phyloP scores from a whole-genome alignment of 352 stramenopile species.

The Pythium insidiosum region DNA sequence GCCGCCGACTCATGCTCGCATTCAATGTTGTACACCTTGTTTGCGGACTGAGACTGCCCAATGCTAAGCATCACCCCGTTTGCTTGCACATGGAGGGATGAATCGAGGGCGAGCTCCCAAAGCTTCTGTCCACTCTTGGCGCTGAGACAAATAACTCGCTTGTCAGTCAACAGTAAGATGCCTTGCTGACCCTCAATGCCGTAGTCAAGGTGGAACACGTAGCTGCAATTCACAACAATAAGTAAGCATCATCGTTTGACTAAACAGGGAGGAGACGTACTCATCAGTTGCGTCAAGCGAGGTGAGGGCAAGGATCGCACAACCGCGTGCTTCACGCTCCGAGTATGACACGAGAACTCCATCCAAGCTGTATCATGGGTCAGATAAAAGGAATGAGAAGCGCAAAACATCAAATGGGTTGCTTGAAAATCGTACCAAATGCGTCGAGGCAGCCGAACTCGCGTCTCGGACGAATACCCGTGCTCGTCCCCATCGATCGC shows the following conservation, averaged over 20 bases:
- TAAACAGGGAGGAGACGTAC: conserved; percentile 27
- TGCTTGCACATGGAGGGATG: conserved; percentile 51
- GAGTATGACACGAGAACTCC: conserved; percentile 78
- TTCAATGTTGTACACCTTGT: conserved; percentile 62
- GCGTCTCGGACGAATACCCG: conserved; percentile 35
- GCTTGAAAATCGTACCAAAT: conserved; percentile 82
- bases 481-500: conserved; percentile 58
- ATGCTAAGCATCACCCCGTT: conserved; percentile 35
- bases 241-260: background rate
- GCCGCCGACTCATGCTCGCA: conserved; percentile 52
- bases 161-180: conserved; percentile 74
- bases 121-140: conserved; percentile 65
- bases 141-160: conserved; percentile 72
- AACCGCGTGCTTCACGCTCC: conserved; percentile 64
- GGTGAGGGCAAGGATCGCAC: conserved; percentile 69
- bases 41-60: conserved; percentile 27
- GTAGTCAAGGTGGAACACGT: conserved; percentile 81
- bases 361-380: conserved; percentile 39
- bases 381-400: background rate
- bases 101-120: conserved; percentile 80
- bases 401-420: no score
- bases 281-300: conserved; percentile 71
- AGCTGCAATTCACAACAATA: conserved; percentile 24
- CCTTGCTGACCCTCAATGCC: conserved; percentile 53
- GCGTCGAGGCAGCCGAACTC: conserved; percentile 58